Base-by-base conservation (phyloP, 148 eudicot species). In the Silene latifolia region DNA sequence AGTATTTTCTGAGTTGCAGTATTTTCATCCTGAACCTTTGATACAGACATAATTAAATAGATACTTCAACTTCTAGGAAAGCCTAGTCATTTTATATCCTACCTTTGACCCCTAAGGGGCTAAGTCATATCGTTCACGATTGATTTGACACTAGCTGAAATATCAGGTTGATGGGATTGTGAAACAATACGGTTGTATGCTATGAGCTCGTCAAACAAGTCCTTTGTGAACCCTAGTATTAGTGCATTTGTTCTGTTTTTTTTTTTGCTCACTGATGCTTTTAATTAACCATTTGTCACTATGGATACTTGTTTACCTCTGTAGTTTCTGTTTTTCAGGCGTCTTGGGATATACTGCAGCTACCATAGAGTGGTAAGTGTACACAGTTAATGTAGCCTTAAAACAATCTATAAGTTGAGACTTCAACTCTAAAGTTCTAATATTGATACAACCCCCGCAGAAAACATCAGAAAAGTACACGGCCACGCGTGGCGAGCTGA, bases 341-440 rank as follows among this genome's bases (percentile, higher is more conserved):
- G 91, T n/a, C 85, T 80, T 60, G 89, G 92, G 77, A 81, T 80
- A 77, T 88, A 87, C 81, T 95, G 98, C 89, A 81, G 80, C 81
- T 88, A 64, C 81, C 98, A 95, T 83, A 85, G 87, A 80, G 87
- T 79, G 83, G 98, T 92, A 82, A 78, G 85, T 59, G 76, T 80
- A 60, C 44, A 27, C 19, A 58, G 14, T 60, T 70, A 48, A 46
- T 54, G 20, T 42, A 39, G 46, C 20, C 47, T 70, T 39, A 10
- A 67, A 42, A n/a, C 14, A 65, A 54, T 23, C 70, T 54, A 46
- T n/a, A 15, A 25, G 42, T 35, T 60, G 32, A 54, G 15, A 51
- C 19, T 44, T 47, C 6, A 32, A 69, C 9, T 11, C 58, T 19
- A 15, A 64, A 11, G 13, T 24, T 17, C 3, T 20, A 17, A 5